phyloP scores from a whole-genome alignment of 2,329 filamentous ascomycete genomes.

The Chaetomiaceae sp. region DNA sequence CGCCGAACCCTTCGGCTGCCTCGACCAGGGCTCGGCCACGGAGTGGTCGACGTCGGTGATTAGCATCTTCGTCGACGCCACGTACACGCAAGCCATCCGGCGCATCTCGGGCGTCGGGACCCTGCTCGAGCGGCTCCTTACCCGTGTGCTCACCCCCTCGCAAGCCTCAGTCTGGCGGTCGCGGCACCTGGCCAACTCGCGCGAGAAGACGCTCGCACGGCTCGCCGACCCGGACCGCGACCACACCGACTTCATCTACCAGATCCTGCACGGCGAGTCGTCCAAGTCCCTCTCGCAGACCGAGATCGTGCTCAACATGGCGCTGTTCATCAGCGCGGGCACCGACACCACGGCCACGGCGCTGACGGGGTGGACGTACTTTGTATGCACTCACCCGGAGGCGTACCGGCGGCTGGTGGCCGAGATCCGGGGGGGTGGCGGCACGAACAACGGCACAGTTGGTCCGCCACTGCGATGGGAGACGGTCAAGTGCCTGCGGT shows the following conservation, averaged over 20 bases:
- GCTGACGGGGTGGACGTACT: constrained; percentile 3
- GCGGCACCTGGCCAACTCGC: not conserved
- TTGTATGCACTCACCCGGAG: not conserved
- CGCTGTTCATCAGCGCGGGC: constrained; percentile 1
- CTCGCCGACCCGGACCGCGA: constrained; percentile 1
- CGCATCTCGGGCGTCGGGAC: constrained; percentile 1
- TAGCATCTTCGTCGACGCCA: not conserved
- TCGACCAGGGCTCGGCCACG: not conserved
- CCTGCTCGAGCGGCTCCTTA: not conserved
- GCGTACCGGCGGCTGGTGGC: not conserved
- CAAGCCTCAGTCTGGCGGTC: not conserved
- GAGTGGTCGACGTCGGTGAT: constrained; percentile 1
- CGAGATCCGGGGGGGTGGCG: not conserved
- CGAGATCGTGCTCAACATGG: constrained; percentile 1
- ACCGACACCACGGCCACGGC: constrained; percentile 3
- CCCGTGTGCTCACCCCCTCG: not conserved
- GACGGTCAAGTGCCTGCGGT: not conserved
- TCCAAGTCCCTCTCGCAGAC: constrained; percentile 1
- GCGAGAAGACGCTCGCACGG: not conserved
- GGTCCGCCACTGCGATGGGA: too few relatives aligned
- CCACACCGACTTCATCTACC: constrained; percentile 2
- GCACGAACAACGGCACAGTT: too few relatives aligned
- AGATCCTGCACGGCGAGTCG: constrained; percentile 1
- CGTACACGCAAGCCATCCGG: constrained; percentile 1
- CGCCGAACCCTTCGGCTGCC: not conserved